Base-by-base conservation (phyloP, 345 rosid species). In the Rhodomyrtus tomentosa region DNA sequence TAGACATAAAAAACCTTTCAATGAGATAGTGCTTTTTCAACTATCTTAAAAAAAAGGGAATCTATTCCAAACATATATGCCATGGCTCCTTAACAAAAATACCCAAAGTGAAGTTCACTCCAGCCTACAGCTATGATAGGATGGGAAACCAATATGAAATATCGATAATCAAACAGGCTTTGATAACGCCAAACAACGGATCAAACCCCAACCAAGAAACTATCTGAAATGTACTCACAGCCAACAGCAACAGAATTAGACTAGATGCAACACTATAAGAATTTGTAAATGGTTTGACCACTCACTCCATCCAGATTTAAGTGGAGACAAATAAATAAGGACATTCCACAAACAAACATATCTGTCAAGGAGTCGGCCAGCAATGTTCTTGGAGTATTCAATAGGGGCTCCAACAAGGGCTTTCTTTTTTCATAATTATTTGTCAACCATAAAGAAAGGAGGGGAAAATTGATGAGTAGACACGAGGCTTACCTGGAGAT, bases 401-500 rank as follows among this genome's bases (percentile, higher is more conserved):
- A 68, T 68, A 32, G 76, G 76, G 42, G 24, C 42, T 68, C 45
- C 42, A 68, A 38, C 76, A 32, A 62, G 76, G 21, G 5, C 7
- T 59, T 32, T 32, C 49, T 16, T 16, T 5, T 16, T 32, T 32
- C 32, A 62, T 32, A 9, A 62, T 62, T 32, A 32, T 62, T 38
- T 62, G 9, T 62, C 42, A 62, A 54, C 83, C 83, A 54, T 53
- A 48, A 16, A 83, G 40, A 52, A 25, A 81, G 72, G 51, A 55
- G 36, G 36, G 73, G 40, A 4, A 18, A 36, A 32, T 32, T 32
- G 12, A 80, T 80, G 72, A 18, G 45, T 36, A 80, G 81, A 73
- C 85, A 55, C 42, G 15, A 86, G 80, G 87, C 95, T 92, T 68
- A 97, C 99, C 99, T 74, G 93, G 84, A 86, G 98, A 90, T 68